Evolutionary conservation across 2,329 filamentous ascomycete genomes (phyloP), one percentile per base, ranked within the genome.

Genomic region (Trichoderma afroharzianum): DNA sequence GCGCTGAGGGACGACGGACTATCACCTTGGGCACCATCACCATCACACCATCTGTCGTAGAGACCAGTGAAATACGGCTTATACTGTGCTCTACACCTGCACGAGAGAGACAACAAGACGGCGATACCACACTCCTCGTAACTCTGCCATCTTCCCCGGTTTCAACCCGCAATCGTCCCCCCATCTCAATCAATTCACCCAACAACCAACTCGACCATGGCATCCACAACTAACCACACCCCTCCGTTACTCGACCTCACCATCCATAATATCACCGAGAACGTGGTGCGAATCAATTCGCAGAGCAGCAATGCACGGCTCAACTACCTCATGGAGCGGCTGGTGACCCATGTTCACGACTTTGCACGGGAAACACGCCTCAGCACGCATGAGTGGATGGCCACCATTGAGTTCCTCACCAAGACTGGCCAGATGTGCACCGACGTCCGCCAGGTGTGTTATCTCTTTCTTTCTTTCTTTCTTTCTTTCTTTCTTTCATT

Each of bases 331-430:
- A 84, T 94, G 70, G 89, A 93, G 75, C 83, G 90, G 7, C 85
- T 93, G 1, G 90, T 94, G 32, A 87, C 87, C 2, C 92, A 94
- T 80, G 81, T 94, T 0, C 92, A 95, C 80, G 91, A 93, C 79
- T 93, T 94, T 78, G 91, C 91, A 1, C 85, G 92, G 39, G 92
- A 95, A 79, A 94, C 92, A 0, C 83, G 92, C 57, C 85, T 94
- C 32, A 92, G 88, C 75, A 92, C 90, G 5, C 82, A 87, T 3
- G 92, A 95, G 82, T 94, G 92, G 92, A 91, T 91, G 88, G 82
- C 86, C 0, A 91, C 89, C 0, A 84, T 94, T 64, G 81, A 88
- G 28, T 94, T 94, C 81, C 81, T 94, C 18, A 91, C 89, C 0
- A 82, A 84, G 58, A 89, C 90, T 1, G 92, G 92, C 1, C 86